Percentiles rank a stretch among this genome's conserved stretches.
Conservation (phyloP, 805 yeast species). For the Wickerhamiella sergipiensis region DNA sequence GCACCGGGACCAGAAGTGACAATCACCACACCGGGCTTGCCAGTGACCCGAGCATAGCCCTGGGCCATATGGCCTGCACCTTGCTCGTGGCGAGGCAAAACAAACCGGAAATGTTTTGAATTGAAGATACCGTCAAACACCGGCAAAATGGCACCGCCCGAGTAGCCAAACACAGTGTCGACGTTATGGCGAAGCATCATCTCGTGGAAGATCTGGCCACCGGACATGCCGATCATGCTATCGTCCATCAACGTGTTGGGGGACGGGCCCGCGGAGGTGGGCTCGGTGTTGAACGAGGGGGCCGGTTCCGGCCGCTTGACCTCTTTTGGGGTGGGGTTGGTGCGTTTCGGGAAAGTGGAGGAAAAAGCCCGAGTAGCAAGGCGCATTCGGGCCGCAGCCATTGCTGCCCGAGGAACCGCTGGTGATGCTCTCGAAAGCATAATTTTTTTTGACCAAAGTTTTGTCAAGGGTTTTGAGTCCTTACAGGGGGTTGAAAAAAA, state of each 20-base stretch:
- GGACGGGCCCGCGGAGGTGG: constrained; percentile 2
- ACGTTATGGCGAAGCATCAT: constrained; percentile 96
- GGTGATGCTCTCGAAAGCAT: not conserved
- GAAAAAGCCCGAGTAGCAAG: not conserved
- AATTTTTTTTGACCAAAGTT: not conserved
- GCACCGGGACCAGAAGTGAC: constrained; percentile 99
- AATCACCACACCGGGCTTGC: constrained; percentile 93
- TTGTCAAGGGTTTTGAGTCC: not conserved
- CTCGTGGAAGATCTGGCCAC: constrained; percentile 96
- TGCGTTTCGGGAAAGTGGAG: not conserved
- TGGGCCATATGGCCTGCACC: constrained; percentile 99
- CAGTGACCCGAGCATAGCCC: constrained; percentile 91
- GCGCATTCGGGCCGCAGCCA: not conserved
- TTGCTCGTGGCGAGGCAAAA: constrained; percentile 93
- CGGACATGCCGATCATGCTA: constrained; percentile 89
- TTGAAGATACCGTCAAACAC: constrained; percentile 95
- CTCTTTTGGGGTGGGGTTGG: not conserved
- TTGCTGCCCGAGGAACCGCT: not conserved
- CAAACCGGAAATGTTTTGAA: constrained; percentile 76
- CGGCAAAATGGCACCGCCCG: constrained; percentile 98
- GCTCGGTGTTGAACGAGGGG: constrained; percentile 23
- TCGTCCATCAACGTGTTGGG: constrained; percentile 30
- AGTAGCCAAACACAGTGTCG: constrained; percentile 92
- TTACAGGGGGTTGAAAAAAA: not conserved
- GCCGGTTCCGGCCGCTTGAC: constrained; percentile 24